A percentile compares a stretch with the other conserved stretches of the same genome.
phyloP scores from a whole-genome alignment of 2,329 filamentous ascomycete species.

The Chalaropsis thielavioides region DNA sequence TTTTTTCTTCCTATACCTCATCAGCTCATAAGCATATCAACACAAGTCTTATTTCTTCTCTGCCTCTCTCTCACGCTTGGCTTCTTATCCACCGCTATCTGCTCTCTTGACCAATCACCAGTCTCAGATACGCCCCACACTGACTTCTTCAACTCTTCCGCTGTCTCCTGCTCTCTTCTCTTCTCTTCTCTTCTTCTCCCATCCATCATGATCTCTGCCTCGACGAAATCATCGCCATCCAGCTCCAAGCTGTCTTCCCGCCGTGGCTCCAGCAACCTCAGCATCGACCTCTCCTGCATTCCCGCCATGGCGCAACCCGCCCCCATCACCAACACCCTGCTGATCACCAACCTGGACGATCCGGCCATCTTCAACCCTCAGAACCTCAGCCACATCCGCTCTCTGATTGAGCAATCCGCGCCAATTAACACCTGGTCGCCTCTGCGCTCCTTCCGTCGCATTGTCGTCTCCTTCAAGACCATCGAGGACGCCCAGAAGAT shows the following conservation, averaged over 20 bases:
- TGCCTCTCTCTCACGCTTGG: neutral
- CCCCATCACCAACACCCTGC: slow-evolving; percentile 65
- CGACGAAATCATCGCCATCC: neutral
- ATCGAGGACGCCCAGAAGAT: slow-evolving; percentile 55
- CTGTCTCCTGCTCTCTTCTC: neutral
- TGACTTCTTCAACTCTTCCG: neutral
- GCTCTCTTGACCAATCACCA: neutral
- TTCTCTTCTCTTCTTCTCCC: neutral
- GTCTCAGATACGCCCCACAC: neutral
- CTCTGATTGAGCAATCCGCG: slow-evolving; percentile 54
- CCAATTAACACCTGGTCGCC: slow-evolving; percentile 65
- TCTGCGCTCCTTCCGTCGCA: slow-evolving; percentile 68
- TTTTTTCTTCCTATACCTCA: neutral
- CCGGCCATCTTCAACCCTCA: slow-evolving; percentile 58
- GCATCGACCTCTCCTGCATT: slow-evolving; percentile 58
- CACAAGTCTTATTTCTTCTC: neutral
- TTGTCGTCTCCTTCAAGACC: slow-evolving; percentile 64
- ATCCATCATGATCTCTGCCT: slow-evolving; percentile 2
- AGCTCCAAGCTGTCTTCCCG: slow-evolving; percentile 8
- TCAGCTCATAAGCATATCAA: neutral
- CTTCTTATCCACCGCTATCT: neutral
- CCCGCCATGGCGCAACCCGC: slow-evolving; percentile 57
- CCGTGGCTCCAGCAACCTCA: slow-evolving; percentile 30
- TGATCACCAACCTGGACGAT: slow-evolving; percentile 67
- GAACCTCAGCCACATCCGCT: slow-evolving; percentile 59